Base-by-base conservation (phyloP, 169 alveolate species). In the Amoebophrya sp. region DNA sequence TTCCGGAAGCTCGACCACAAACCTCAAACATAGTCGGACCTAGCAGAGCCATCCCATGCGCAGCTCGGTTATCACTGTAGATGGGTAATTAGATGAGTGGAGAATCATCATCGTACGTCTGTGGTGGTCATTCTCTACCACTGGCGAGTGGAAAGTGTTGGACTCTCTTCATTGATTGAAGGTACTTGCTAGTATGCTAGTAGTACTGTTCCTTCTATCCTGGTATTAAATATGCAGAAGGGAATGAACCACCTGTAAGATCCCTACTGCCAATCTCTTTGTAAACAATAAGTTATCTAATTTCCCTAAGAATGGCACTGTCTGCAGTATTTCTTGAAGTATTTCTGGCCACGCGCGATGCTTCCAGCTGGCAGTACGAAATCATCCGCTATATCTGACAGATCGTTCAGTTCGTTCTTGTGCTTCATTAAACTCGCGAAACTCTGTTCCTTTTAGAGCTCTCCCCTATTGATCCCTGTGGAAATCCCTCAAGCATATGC, bases 21-120 rank as follows among this genome's bases (percentile, higher is more conserved):
- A 65, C 83, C n/a, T 65, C 83, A 36, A 65, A 65, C 83, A 65
- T 65, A 36, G 83, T 65, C 2, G 83, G 83, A 36, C 83, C 83
- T 6, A 65, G 12, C 83, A 36, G 36, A 26, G 18, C 2, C 38
- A 6, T 0, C 2, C 3, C 3, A 26, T 1, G 83, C 18, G 10
- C 26, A 29, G 83, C 36, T 6, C 83, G 83, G 83, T 65, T 65
- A 26, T 65, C 83, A 10, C 36, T 12, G 83, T 65, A 65, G 83
- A 65, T 65, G 83, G 2, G n/a, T n/a, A n/a, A n/a, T n/a, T n/a
- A n/a, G n/a, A n/a, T n/a, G n/a, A n/a, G n/a, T n/a, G n/a, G n/a
- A n/a, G n/a, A n/a, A n/a, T n/a, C n/a, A n/a, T n/a, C n/a, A n/a
- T n/a, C n/a, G n/a, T n/a, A n/a, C n/a, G n/a, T n/a, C n/a, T n/a